phyloP scores from a whole-genome alignment of 805 yeast genomes.

The Ogataea saltuana region DNA sequence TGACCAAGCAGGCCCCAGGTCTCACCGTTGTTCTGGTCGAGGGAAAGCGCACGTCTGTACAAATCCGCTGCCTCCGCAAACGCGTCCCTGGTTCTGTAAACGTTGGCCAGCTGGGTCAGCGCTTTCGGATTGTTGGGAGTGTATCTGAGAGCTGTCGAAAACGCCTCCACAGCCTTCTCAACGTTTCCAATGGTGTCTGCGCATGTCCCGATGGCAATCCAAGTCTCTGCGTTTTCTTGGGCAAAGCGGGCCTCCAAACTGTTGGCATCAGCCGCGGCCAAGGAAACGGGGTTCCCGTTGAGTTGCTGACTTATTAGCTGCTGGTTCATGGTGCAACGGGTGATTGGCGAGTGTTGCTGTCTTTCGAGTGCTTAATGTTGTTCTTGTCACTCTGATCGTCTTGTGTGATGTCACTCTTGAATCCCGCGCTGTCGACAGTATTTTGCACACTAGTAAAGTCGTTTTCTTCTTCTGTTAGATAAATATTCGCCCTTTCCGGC shows the following conservation, averaged over 20 bases:
- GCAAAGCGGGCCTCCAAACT: conserved; percentile 35
- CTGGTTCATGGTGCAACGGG: conserved; percentile 18
- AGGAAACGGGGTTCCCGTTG: conserved; percentile 24
- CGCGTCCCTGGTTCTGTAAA: conserved; percentile 85
- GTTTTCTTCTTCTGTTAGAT: neutral
- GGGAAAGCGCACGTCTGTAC: conserved; percentile 80
- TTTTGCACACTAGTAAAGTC: neutral
- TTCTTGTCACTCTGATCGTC: neutral
- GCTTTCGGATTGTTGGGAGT: conserved; percentile 86
- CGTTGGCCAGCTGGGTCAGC: conserved; percentile 80
- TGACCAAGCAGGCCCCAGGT: conserved; percentile 97
- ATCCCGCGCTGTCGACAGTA: neutral
- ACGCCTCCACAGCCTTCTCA: conserved; percentile 85
- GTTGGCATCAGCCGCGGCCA: conserved; percentile 21
- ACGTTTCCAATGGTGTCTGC: conserved; percentile 89
- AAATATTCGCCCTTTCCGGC: too few species aligned
- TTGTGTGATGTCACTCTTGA: too few species aligned
- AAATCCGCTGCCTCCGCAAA: conserved; percentile 94
- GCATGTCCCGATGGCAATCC: conserved; percentile 86
- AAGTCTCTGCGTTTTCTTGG: conserved; percentile 71
- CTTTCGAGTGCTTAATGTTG: too few species aligned
- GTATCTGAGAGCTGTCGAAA: conserved; percentile 83
- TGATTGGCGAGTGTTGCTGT: neutral
- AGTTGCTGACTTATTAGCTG: conserved; percentile 24
- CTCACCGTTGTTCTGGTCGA: conserved; percentile 87